Evolutionary conservation across 257 asterid genomes (phyloP), one percentile per base, ranked within the genome.

Genomic region (Anisodus acutangulus): DNA sequence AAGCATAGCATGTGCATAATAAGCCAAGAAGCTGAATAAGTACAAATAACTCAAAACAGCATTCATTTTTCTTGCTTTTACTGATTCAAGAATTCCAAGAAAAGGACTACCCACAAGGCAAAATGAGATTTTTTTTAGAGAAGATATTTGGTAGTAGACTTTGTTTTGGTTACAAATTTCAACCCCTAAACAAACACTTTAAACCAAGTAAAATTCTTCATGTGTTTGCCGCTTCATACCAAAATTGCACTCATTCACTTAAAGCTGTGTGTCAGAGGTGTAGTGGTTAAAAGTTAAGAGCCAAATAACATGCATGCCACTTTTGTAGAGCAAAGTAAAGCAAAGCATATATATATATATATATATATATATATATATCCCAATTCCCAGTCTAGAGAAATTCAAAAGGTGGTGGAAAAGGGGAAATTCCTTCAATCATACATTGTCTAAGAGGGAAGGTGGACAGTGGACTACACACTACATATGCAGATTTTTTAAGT

Each of bases 301-400:
- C 88, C 81, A 74, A 19, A 49, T 86, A 91, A 90, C 92, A 85
- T 92, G 95, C 88, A 87, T 78, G 84, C 93, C 93, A 92, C 92
- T 91, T 92, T 93, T 86, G 60, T 74, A 49, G 80, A 81, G 45
- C 88, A 90, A 92, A 90, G 93, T 85, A 84, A 86, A 88, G 91
- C 85, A 92, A 91, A 91, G 93, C 87, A 90, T 88, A 90, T 72
- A 72, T 10, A 49, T 10, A 45, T 45, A 45, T 22, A 26, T 4
- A 31, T 2, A 37, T 26, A 26, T 26, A 26, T 26, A 26, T 26
- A 67, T 0, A 86, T 83, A 88, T 58, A 78, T 64, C 63, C 62
- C 41, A 83, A 79, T 39, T 70, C 53, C 57, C 41, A 82, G 81
- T 51, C 72, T 66, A 51, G 88, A 84, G 54, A 85, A 78, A 81